Percentiles rank a stretch among this genome's conserved stretches.
These are phyloP conservation scores for Usnea hakonensis DNA, from an alignment of 495 filamentous ascomycete genomes.

Conservation along the genomic window DNA sequence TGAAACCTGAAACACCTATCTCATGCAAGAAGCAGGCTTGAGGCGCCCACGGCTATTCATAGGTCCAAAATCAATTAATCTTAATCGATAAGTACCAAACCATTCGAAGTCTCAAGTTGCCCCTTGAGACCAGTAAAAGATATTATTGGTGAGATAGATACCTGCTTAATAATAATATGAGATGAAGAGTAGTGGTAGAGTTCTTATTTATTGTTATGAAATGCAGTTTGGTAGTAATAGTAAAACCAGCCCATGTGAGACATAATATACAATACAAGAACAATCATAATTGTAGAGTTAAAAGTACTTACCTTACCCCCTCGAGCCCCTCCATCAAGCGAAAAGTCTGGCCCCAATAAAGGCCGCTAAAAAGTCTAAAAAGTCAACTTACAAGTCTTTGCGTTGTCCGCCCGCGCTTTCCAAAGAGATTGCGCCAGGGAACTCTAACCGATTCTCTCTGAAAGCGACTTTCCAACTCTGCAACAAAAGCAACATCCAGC, in stretches of 20 bases:
- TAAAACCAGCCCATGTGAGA: too few relatives aligned
- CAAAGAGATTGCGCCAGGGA: slow-evolving; percentile 17
- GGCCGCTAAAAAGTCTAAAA: too few relatives aligned
- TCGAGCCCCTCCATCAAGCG: too few relatives aligned
- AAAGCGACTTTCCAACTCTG: slow-evolving; percentile 6
- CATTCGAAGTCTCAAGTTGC: slow-evolving; percentile 3
- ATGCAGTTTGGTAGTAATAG: too few relatives aligned
- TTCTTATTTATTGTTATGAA: too few relatives aligned
- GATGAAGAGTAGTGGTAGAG: too few relatives aligned
- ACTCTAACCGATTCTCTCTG: slow-evolving; percentile 1
- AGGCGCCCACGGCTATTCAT: slow-evolving; percentile 5
- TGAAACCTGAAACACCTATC: slow-evolving; percentile 10
- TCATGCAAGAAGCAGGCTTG: slow-evolving; percentile 1
- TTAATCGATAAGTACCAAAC: slow-evolving; percentile 7
- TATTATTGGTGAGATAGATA: too few relatives aligned
- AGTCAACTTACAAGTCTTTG: too few relatives aligned
- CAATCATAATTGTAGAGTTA: too few relatives aligned
- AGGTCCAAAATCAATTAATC: slow-evolving; percentile 1
- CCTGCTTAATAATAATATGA: not conserved
- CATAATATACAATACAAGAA: too few relatives aligned
- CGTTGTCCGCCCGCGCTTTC: not conserved
- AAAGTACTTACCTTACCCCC: too few relatives aligned
- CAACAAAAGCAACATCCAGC: slow-evolving; percentile 14
- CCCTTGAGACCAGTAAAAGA: slow-evolving; percentile 8
- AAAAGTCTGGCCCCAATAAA: too few relatives aligned